Evolutionary conservation across 1,139 yeast species (phyloP).

Genomic region (Sugiyamaella castrensis): DNA sequence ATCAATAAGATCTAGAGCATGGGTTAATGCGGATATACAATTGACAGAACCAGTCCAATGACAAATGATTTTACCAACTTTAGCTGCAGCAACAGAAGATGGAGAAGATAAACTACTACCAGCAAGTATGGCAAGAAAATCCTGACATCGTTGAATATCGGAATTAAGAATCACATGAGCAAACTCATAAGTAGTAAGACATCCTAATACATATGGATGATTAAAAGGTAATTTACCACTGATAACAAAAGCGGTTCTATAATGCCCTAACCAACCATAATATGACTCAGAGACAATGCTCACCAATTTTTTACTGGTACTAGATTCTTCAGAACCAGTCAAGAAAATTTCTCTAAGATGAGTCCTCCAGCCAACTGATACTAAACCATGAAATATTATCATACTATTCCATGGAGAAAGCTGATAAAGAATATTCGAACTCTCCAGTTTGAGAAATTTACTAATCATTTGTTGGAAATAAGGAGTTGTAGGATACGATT

Average conservation of each 20-base stretch:
- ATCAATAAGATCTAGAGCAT: slow-evolving; percentile 29
- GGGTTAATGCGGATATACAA: slow-evolving; percentile 23
- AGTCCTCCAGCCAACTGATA: slow-evolving; percentile 30
- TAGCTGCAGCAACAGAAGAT: slow-evolving; percentile 3
- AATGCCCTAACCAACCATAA: slow-evolving; percentile 28
- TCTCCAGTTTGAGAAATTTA: slow-evolving; percentile 25
- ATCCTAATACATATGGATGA: slow-evolving; percentile 31
- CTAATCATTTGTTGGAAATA: slow-evolving; percentile 24
- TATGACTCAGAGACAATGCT: slow-evolving; percentile 26
- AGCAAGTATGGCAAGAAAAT: slow-evolving; percentile 18
- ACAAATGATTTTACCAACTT: slow-evolving; percentile 3
- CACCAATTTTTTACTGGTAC: slow-evolving; percentile 18
- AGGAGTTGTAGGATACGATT: slow-evolving; percentile 24
- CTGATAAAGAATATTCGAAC: slow-evolving; percentile 15
- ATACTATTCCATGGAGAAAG: slow-evolving; percentile 32
- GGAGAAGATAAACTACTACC: slow-evolving; percentile 4
- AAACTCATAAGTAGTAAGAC: slow-evolving; percentile 29
- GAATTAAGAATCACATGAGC: slow-evolving; percentile 28
- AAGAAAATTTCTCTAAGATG: slow-evolving; percentile 23
- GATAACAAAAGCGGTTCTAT: slow-evolving; percentile 26
- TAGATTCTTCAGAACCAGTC: slow-evolving; percentile 17
- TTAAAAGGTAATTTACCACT: slow-evolving; percentile 26
- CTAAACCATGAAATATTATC: slow-evolving; percentile 29
- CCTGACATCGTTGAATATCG: slow-evolving; percentile 22
- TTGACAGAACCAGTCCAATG: slow-evolving; percentile 15